Evolutionary conservation across 768 basidiomycete species (phyloP).

Genomic region (Mrakia frigida): DNA sequence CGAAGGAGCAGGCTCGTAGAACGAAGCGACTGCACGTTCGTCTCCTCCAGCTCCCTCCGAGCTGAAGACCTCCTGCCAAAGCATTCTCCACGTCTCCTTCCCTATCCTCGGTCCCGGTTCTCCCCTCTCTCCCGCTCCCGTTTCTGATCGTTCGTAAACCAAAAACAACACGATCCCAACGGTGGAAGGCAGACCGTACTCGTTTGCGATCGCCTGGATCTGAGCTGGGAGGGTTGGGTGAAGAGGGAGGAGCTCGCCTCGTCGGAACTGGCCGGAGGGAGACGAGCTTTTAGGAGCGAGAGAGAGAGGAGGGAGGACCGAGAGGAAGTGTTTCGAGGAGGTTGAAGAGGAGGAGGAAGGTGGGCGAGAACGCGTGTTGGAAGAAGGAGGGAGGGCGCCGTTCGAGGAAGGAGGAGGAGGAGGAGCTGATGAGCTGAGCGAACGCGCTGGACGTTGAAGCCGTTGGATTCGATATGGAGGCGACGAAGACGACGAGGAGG

Average conservation of each 20-base stretch:
- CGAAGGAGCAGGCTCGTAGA: background rate
- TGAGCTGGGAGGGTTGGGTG: constrained; percentile 78
- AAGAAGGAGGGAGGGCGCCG: background rate
- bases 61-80: constrained; percentile 56
- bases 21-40: background rate
- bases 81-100: constrained; percentile 77
- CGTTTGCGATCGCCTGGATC: constrained; percentile 78
- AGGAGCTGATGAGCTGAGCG: background rate
- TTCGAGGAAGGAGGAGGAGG: background rate
- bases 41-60: constrained; percentile 9
- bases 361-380: background rate
- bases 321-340: constrained; percentile 4
- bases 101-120: constrained; percentile 66
- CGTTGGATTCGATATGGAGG: background rate
- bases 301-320: constrained; percentile 1
- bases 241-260: constrained; percentile 59
- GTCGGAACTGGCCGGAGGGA: background rate
- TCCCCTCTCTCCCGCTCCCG: too few species aligned
- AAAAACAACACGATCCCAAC: constrained; percentile 78
- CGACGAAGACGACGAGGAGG: background rate
- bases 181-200: constrained; percentile 86
- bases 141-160: constrained; percentile 42
- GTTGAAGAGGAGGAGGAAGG: background rate
- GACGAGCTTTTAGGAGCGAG: background rate
- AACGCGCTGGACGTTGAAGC: background rate